Percentiles rank a stretch among this genome's conserved stretches.
These are phyloP conservation scores for Colletotrichum sp. DNA, from an alignment of 2,329 filamentous ascomycete species.

Conservation along the genomic window DNA sequence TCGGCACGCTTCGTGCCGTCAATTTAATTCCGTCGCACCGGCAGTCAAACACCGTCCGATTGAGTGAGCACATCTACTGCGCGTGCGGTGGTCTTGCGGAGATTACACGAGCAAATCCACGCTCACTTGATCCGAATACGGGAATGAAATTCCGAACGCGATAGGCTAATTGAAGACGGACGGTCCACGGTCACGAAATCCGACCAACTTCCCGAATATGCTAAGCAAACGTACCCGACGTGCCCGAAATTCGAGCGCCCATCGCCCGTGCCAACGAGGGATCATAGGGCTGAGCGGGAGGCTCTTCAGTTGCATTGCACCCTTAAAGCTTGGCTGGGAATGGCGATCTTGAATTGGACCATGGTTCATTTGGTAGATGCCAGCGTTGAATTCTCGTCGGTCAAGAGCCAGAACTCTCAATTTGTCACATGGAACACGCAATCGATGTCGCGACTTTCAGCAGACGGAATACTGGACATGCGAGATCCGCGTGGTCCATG, in stretches of 20 bases:
- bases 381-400: not conserved
- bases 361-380: not conserved
- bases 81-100: not conserved
- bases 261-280: not conserved
- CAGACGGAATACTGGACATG: not conserved
- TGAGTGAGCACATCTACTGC: not conserved
- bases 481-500: not conserved
- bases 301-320: not conserved
- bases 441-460: not conserved
- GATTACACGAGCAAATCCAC: not conserved
- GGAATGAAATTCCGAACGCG: not conserved
- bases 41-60: constrained; percentile 1
- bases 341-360: not conserved
- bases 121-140: not conserved
- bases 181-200: not conserved
- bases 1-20: not conserved
- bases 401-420: not conserved
- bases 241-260: not conserved
- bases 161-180: not conserved
- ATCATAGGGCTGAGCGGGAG: not conserved
- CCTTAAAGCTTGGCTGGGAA: not conserved
- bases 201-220: not conserved
- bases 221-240: not conserved
- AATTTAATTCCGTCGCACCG: not conserved
- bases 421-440: not conserved